These are phyloP conservation scores for Cotoneaster glaucophyllus DNA, from an alignment of 306 rosid genomes.

Conservation along the genomic window DNA sequence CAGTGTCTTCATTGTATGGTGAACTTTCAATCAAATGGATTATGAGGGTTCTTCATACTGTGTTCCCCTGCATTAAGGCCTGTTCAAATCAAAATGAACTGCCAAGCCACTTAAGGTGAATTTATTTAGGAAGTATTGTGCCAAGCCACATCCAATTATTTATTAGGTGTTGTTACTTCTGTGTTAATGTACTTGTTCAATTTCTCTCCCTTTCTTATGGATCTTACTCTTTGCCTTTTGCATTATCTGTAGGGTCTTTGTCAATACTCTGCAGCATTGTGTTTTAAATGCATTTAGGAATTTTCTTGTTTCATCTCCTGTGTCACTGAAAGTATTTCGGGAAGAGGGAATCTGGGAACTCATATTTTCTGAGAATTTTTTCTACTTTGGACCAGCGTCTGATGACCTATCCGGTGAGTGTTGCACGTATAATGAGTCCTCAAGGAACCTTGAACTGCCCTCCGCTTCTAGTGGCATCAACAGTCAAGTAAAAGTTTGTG, in stretches of 20 bases:
- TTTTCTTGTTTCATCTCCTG: conserved; percentile 64
- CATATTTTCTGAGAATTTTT: conserved; percentile 80
- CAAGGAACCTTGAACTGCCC: conserved; percentile 32
- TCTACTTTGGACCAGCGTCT: conserved; percentile 55
- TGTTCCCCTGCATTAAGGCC: conserved; percentile 87
- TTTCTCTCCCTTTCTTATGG: conserved; percentile 15
- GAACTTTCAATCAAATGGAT: conserved; percentile 80
- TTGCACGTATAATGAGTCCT: conserved; percentile 24
- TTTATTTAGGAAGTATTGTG: conserved; percentile 14
- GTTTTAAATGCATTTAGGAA: conserved; percentile 60
- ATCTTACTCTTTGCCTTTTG: neutral
- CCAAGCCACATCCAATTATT: neutral
- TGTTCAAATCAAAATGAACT: conserved; percentile 71
- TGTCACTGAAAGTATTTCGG: conserved; percentile 53
- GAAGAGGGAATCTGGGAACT: conserved; percentile 94
- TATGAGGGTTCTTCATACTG: conserved; percentile 61
- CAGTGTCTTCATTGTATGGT: conserved; percentile 57
- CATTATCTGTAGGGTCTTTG: conserved; percentile 58
- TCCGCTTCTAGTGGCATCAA: conserved; percentile 36
- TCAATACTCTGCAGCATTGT: conserved; percentile 59
- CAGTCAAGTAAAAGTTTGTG: conserved; percentile 34
- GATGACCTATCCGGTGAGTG: conserved; percentile 40
- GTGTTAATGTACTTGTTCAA: conserved; percentile 1
- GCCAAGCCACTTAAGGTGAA: conserved; percentile 72
- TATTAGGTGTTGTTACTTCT: neutral